These are phyloP conservation scores for Botryotinia convoluta DNA, from an alignment of 2,329 filamentous ascomycete genomes.

Conservation along the genomic window DNA sequence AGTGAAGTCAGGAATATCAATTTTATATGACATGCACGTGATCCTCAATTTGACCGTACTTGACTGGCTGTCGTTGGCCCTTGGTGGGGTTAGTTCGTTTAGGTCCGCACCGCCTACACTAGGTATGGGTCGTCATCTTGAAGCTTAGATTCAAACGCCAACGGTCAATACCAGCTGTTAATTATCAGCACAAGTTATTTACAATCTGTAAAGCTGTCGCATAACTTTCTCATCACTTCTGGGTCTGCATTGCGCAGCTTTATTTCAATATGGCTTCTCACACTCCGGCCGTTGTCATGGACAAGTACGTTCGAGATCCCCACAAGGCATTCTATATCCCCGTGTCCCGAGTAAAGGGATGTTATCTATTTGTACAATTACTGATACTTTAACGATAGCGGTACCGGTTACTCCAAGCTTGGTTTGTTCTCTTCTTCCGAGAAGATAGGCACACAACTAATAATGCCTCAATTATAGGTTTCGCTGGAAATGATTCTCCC, in stretches of 20 bases:
- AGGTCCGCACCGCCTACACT: slow-evolving; percentile 13
- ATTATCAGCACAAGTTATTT: slow-evolving; percentile 11
- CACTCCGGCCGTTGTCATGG: slow-evolving; percentile 99
- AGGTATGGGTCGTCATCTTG: slow-evolving; percentile 28
- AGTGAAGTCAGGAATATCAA: not conserved
- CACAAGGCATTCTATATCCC: slow-evolving; percentile 21
- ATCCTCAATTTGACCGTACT: not conserved
- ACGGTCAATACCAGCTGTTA: slow-evolving; percentile 11
- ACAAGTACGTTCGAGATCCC: slow-evolving; percentile 76
- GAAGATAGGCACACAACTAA: slow-evolving; percentile 8
- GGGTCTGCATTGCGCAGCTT: slow-evolving; percentile 33
- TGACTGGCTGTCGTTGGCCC: slow-evolving; percentile 10
- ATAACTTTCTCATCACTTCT: slow-evolving; percentile 30
- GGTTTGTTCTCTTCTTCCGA: slow-evolving; percentile 55
- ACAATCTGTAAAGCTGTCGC: slow-evolving; percentile 31
- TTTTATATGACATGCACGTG: slow-evolving; percentile 2
- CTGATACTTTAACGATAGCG: slow-evolving; percentile 57
- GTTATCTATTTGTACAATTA: slow-evolving; percentile 16
- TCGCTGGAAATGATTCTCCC: slow-evolving; percentile 97
- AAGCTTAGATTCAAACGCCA: slow-evolving; percentile 21
- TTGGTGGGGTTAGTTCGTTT: slow-evolving; percentile 22
- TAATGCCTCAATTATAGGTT: slow-evolving; percentile 57
- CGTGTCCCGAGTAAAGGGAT: slow-evolving; percentile 9
- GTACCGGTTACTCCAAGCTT: slow-evolving; percentile 98
- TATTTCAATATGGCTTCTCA: slow-evolving; percentile 79